Evolutionary conservation across 2,329 filamentous ascomycete genomes (phyloP), one percentile per base, ranked within the genome.

Genomic region (Talaromyces verruculosus): DNA sequence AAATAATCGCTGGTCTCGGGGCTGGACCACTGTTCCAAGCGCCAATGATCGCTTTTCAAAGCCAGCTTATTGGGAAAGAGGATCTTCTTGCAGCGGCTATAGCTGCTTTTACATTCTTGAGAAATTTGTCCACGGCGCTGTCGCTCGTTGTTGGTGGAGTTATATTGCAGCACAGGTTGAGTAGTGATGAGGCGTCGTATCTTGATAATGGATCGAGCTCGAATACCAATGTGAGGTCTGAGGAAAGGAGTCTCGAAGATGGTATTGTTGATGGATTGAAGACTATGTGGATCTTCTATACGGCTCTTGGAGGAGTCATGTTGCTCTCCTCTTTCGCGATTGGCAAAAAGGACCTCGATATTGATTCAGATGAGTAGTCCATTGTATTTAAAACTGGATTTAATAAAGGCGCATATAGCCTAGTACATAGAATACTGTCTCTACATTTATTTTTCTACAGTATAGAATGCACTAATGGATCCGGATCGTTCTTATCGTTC

Each of bases 31-130:
- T 84, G 69, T 84, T 86, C 68, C 82, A 86, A 72, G 74, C 82
- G 0, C 84, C 84, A 0, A 75, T 87, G 37, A 79, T 87, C 33
- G 81, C 83, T 0, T 78, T 88, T 0, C 87, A 89, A 70, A 80
- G 83, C 2, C 79, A 79, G 0, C 83, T 87, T 6, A 30, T 63
- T 19, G 47, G 61, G 2, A 73, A 78, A 5, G 81, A 81, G 17
- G 73, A 77, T 8, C 84, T 88, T 61, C 82, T 85, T 19, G 85
- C 85, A 0, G 82, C 84, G 0, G 86, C 85, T 6, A 87, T 85
- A 0, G 82, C 83, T 0, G 84, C 84, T 0, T 85, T 85, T 69
- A 78, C 80, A 2, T 88, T 88, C 70, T 72, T 84, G 33, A 81
- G 85, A 7, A 83, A 84, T 68, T 75, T 88, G 30, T 78, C 81